phyloP scores from a whole-genome alignment of 202 grass and related monocot species.

The Digitaria exilis region DNA sequence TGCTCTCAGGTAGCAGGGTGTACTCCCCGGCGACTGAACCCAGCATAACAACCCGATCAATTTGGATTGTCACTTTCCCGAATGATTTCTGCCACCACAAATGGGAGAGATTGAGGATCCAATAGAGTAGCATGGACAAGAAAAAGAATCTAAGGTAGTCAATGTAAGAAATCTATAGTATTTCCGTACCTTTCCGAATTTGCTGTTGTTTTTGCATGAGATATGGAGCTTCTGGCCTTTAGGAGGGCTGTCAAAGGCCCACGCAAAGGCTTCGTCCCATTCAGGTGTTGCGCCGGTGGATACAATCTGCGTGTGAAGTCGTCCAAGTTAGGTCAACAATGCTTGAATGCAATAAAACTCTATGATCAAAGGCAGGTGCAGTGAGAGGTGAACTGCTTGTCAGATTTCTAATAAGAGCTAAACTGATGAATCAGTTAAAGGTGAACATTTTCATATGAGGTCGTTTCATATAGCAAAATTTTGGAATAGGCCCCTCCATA shows the following conservation, averaged over 20 bases:
- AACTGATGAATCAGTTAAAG: neutral
- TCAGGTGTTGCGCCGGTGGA: constrained; percentile 90
- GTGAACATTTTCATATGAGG: neutral
- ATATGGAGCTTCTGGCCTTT: constrained; percentile 99
- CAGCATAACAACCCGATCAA: constrained; percentile 96
- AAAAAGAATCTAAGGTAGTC: neutral
- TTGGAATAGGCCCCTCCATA: neutral
- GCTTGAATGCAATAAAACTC: neutral
- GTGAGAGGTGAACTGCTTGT: neutral
- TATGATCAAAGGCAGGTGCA: neutral
- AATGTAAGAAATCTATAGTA: neutral
- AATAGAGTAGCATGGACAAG: neutral
- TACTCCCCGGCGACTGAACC: constrained; percentile 98
- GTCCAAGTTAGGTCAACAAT: neutral
- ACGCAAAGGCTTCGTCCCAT: constrained; percentile 98
- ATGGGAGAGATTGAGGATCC: constrained; percentile 11
- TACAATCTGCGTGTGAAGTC: constrained; percentile 63
- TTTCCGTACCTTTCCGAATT: constrained; percentile 90
- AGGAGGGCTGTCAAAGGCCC: constrained; percentile 97
- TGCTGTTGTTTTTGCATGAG: constrained; percentile 99
- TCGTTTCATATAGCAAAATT: neutral
- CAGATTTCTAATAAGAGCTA: neutral
- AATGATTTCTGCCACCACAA: constrained; percentile 79
- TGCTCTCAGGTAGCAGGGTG: constrained; percentile 95
- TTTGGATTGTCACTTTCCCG: constrained; percentile 98